Base-by-base conservation (phyloP, 164 flowering plant genomes). In the Vitis riparia region DNA sequence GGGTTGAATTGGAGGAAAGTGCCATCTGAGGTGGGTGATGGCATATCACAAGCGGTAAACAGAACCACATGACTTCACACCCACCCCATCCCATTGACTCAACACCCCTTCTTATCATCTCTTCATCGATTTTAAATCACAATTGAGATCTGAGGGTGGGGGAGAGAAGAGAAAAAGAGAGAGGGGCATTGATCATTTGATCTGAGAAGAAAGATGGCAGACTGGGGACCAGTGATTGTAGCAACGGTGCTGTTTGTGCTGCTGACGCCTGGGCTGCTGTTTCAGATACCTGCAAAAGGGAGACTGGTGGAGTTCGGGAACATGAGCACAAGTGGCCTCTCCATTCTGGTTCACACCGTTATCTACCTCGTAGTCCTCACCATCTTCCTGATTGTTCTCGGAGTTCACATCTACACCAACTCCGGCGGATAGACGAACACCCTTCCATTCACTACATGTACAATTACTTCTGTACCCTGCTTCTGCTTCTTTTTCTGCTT, bases 231-330 rank as follows among this genome's bases (percentile, higher is more conserved):
- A 6, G 88, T 85, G 57, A 71, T 85, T 59, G 73, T 84, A 53
- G 88, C 85, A 12, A 84, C 83, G 84, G 84, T 85, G 76, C 73
- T 85, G 73, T 85, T 87, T 58, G 86, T 87, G 73, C 70, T 87
- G 76, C n/a, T 87, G 66, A 68, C 81, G 23, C 91, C 89, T 6
- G 88, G 89, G 48, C 65, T 87, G 76, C 55, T 85, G 68, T 84
- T 84, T 50, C 91, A 84, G 75, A 13, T 87, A 5, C 89, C 88
- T 9, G 89, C 83, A 6, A 69, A 32, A 55, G 44, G 32, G 23
- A 74, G 76, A 50, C 60, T 78, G 17, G 83, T 86, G 44, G 88
- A 81, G 63, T 81, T 84, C 59, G 85, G 77, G 5, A 87, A 73
- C 68, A 74, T 84, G 83, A 82, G 76, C 58, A 87, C 89, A 0